Conservation (phyloP, 2,329 filamentous ascomycete genomes). For the Phialophora verrucosa region DNA sequence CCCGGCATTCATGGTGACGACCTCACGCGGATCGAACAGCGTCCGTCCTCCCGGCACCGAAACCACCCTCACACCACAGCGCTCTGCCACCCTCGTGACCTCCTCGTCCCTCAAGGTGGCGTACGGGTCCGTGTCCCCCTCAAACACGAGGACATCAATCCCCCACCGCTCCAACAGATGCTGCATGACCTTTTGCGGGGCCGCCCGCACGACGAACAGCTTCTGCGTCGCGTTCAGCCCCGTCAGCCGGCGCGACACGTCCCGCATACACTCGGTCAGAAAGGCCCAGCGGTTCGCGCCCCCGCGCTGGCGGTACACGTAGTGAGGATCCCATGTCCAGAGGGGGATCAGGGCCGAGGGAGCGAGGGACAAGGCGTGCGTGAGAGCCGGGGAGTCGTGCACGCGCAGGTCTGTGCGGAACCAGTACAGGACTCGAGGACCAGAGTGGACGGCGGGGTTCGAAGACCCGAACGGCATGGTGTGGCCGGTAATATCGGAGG, state of each 20-base stretch:
- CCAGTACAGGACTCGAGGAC: slow-evolving; percentile 72
- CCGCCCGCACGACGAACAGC: slow-evolving; percentile 72
- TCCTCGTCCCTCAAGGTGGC: slow-evolving; percentile 66
- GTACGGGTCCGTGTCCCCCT: slow-evolving; percentile 79
- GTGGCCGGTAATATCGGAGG: too few species aligned
- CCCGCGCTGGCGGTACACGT: slow-evolving; percentile 73
- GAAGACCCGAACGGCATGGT: background rate
- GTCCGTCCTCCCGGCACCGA: slow-evolving; percentile 66
- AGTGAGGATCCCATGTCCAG: slow-evolving; percentile 82
- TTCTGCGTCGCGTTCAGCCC: slow-evolving; percentile 73
- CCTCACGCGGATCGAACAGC: slow-evolving; percentile 73
- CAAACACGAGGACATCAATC: slow-evolving; percentile 77
- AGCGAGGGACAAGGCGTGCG: slow-evolving; percentile 72
- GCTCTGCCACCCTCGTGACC: slow-evolving; percentile 64
- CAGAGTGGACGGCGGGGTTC: background rate
- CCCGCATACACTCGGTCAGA: slow-evolving; percentile 72
- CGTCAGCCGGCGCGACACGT: slow-evolving; percentile 68
- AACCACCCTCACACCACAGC: slow-evolving; percentile 72
- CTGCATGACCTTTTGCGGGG: slow-evolving; percentile 68
- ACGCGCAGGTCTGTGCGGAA: slow-evolving; percentile 78
- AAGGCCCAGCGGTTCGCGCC: slow-evolving; percentile 78
- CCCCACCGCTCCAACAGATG: slow-evolving; percentile 74
- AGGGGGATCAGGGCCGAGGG: slow-evolving; percentile 74
- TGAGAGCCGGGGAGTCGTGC: slow-evolving; percentile 76
- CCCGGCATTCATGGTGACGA: slow-evolving; percentile 68